Base-by-base conservation (phyloP, 495 filamentous ascomycete genomes). In the Podospora australis region DNA sequence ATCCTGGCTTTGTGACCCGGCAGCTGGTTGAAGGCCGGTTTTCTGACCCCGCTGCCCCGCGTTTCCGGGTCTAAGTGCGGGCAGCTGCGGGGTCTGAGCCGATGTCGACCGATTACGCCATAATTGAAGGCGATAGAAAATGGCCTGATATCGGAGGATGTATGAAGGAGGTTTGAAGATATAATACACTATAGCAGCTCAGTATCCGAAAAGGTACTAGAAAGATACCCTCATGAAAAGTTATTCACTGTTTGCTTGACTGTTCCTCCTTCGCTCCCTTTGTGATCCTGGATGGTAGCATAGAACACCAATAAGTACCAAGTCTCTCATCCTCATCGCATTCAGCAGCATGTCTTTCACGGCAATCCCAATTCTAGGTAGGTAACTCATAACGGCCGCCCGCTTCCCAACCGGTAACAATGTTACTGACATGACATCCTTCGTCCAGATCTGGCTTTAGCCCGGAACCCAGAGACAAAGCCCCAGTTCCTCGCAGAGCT, bases 301-400 rank as follows among this genome's bases (percentile, higher is more conserved):
- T n/a, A n/a, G n/a, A n/a, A n/a, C n/a, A n/a, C n/a, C n/a, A n/a
- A n/a, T n/a, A n/a, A n/a, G n/a, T n/a, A n/a, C n/a, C n/a, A n/a
- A 45, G 26, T 23, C 9, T 25, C 24, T 2, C 19, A 10, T 22
- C 20, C 14, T 26, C 22, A 13, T n/a, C n/a, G n/a, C n/a, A n/a
- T 7, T 21, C 26, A 30, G 16, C 44, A 58, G 11, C 11, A 76
- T 76, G 72, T 79, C 78, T 23, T 97, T 97, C 69, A 82, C 76
- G 1, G 72, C 76, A 2, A 80, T 97, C 44, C 91, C 91, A 0
- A 74, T 95, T 46, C 78, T 97, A 13, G n/a, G n/a, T n/a, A n/a
- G n/a, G n/a, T n/a, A n/a, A n/a, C n/a, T n/a, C n/a, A n/a, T n/a
- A n/a, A n/a, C n/a, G n/a, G n/a, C n/a, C n/a, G n/a, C n/a, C n/a